Conservation (phyloP, 2,329 filamentous ascomycete species). For the Colletotrichum sp. region DNA sequence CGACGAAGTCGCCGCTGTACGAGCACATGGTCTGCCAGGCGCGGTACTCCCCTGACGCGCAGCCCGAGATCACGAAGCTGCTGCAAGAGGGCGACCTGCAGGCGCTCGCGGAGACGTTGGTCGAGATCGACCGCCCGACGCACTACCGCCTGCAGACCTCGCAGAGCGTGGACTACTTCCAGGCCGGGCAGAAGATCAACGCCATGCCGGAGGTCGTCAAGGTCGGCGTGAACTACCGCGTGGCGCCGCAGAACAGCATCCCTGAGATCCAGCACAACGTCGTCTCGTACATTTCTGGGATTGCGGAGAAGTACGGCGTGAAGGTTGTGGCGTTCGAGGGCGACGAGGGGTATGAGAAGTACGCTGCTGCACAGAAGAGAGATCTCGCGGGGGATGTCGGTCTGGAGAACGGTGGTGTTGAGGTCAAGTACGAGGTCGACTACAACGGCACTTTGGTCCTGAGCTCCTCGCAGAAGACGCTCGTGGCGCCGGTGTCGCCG, state of each 20-base stretch:
- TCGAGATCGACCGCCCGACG: not conserved
- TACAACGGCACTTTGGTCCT: conserved; percentile 16
- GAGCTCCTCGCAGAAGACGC: conserved; percentile 4
- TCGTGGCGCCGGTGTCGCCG: conserved; percentile 8
- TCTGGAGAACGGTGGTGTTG: not conserved
- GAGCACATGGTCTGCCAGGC: conserved; percentile 63
- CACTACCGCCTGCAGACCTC: conserved; percentile 15
- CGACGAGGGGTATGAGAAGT: conserved; percentile 1
- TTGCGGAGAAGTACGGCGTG: conserved; percentile 13
- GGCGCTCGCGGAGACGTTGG: conserved; percentile 31
- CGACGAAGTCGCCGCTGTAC: conserved; percentile 59
- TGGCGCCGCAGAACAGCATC: conserved; percentile 18
- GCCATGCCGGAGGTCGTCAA: conserved; percentile 15
- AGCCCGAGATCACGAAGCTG: conserved; percentile 41
- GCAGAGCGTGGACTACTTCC: conserved; percentile 20
- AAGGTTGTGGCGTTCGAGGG: conserved; percentile 6
- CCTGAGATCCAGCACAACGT: conserved; percentile 20
- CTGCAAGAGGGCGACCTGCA: conserved; percentile 34
- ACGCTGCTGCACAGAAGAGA: not conserved
- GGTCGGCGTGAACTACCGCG: conserved; percentile 18
- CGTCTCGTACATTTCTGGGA: not conserved
- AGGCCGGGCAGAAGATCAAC: conserved; percentile 20
- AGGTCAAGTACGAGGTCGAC: conserved; percentile 8
- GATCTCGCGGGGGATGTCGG: not conserved
- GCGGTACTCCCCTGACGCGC: conserved; percentile 56